Percentiles rank a stretch among this genome's conserved stretches.
phyloP scores from a whole-genome alignment of 176 grass and related monocot genomes.

The Alloteropsis semialata region DNA sequence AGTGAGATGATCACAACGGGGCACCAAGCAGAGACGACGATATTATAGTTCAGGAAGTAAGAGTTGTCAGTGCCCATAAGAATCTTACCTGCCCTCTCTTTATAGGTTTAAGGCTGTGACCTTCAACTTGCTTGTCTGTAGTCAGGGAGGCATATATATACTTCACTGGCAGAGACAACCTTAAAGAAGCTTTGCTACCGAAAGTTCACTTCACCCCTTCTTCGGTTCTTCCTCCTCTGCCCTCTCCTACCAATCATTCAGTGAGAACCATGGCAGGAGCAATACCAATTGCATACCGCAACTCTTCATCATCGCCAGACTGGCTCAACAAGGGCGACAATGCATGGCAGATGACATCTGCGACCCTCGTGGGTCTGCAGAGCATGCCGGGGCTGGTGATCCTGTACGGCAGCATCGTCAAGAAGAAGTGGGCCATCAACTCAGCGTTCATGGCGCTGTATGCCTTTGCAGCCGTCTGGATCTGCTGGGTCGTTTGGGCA shows the following conservation, averaged over 20 bases:
- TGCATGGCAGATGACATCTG: slow-evolving; percentile 55
- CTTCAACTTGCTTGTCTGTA: not conserved
- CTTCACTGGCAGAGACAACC: not conserved
- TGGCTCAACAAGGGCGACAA: slow-evolving; percentile 82
- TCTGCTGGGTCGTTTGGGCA: slow-evolving; percentile 56
- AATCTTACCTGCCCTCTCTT: not conserved
- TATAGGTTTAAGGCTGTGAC: not conserved
- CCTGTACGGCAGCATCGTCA: slow-evolving; percentile 81
- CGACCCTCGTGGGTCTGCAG: slow-evolving; percentile 55
- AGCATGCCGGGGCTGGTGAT: slow-evolving; percentile 67
- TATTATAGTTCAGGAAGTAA: not conserved
- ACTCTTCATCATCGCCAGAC: slow-evolving; percentile 19
- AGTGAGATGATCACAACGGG: slow-evolving; percentile 16
- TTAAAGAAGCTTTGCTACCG: not conserved
- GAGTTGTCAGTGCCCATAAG: not conserved
- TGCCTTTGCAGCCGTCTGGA: slow-evolving; percentile 66
- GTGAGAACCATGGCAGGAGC: slow-evolving; percentile 1
- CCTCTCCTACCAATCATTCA: not conserved
- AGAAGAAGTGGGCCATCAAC: slow-evolving; percentile 89
- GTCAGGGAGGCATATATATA: not conserved
- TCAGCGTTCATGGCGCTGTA: slow-evolving; percentile 79
- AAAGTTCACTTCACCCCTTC: not conserved
- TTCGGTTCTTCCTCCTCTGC: not conserved
- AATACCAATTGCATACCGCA: slow-evolving; percentile 37
- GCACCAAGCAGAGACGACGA: not conserved